Evolutionary conservation across 306 rosid species (phyloP).

Genomic region (Cercis canadensis): DNA sequence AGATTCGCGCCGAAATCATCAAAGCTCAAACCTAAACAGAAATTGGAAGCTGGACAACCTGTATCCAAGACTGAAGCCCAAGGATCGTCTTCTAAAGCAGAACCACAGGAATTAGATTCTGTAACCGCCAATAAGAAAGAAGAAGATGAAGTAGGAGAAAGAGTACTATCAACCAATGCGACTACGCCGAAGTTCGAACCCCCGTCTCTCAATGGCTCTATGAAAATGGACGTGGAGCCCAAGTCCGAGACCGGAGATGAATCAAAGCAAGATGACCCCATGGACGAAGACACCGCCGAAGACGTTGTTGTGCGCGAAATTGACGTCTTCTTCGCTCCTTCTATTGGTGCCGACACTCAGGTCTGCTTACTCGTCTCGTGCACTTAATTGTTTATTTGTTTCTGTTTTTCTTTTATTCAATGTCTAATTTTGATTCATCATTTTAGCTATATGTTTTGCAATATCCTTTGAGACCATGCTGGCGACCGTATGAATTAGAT

Average conservation of each 20-base stretch:
- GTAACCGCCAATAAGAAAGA: slow-evolving; percentile 36
- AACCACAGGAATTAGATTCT: slow-evolving; percentile 40
- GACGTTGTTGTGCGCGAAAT: slow-evolving; percentile 83
- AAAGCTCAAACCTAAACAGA: slow-evolving; percentile 61
- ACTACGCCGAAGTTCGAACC: slow-evolving; percentile 36
- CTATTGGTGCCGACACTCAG: slow-evolving; percentile 55
- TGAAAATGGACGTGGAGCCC: slow-evolving; percentile 51
- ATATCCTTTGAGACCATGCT: slow-evolving; percentile 84
- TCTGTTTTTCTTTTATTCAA: background rate
- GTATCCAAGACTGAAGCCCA: slow-evolving; percentile 37
- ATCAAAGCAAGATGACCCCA: slow-evolving; percentile 47
- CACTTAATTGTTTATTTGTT: background rate
- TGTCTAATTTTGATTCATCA: background rate
- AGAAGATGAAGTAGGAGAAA: slow-evolving; percentile 35
- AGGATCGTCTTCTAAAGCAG: slow-evolving; percentile 40
- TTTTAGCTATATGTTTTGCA: slow-evolving; percentile 74
- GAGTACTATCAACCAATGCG: background rate
- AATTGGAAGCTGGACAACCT: slow-evolving; percentile 39
- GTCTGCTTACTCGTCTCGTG: slow-evolving; percentile 35
- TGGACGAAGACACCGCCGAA: slow-evolving; percentile 60
- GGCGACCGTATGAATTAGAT: slow-evolving; percentile 89
- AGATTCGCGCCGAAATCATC: slow-evolving; percentile 72
- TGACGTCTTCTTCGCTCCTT: slow-evolving; percentile 73
- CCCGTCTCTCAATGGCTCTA: slow-evolving; percentile 37
- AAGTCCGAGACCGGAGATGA: slow-evolving; percentile 44